phyloP scores from a whole-genome alignment of 2,329 filamentous ascomycete genomes.

The Trichoderma gracile region DNA sequence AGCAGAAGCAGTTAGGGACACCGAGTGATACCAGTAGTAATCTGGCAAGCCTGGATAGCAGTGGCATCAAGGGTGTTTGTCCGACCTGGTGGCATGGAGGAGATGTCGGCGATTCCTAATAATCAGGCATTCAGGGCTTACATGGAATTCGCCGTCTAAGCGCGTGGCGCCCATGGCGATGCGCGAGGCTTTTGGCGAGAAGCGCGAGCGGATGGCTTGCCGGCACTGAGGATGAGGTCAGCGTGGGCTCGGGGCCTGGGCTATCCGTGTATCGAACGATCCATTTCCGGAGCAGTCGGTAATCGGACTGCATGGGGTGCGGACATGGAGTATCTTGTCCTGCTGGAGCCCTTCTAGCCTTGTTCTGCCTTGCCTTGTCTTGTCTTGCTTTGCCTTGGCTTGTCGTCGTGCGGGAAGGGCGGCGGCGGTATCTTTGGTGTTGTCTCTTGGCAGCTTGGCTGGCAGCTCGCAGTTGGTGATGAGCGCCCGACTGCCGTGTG shows the following conservation, averaged over 20 bases:
- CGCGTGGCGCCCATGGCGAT: constrained; percentile 7
- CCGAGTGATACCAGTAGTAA: too few species aligned
- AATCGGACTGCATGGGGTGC: background rate
- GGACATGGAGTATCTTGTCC: background rate
- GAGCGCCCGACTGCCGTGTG: background rate
- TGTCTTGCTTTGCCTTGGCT: background rate
- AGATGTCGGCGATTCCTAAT: background rate
- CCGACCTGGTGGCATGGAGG: background rate
- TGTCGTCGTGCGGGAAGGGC: background rate
- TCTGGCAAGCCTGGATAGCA: too few species aligned
- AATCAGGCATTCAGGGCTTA: background rate
- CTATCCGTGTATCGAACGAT: background rate
- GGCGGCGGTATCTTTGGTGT: background rate
- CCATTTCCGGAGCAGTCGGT: background rate
- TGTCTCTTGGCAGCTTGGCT: background rate
- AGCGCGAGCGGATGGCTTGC: background rate
- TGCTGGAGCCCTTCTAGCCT: background rate
- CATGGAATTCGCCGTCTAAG: constrained; percentile 13
- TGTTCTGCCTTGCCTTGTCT: background rate
- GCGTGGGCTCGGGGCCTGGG: constrained; percentile 6
- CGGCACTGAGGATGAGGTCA: constrained; percentile 1
- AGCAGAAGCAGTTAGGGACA: too few species aligned
- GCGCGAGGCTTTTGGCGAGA: constrained; percentile 1
- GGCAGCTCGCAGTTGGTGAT: background rate
- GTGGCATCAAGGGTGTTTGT: too few species aligned